Conservation (phyloP, 495 filamentous ascomycete species). For the Aspergillus olivimuriae region DNA sequence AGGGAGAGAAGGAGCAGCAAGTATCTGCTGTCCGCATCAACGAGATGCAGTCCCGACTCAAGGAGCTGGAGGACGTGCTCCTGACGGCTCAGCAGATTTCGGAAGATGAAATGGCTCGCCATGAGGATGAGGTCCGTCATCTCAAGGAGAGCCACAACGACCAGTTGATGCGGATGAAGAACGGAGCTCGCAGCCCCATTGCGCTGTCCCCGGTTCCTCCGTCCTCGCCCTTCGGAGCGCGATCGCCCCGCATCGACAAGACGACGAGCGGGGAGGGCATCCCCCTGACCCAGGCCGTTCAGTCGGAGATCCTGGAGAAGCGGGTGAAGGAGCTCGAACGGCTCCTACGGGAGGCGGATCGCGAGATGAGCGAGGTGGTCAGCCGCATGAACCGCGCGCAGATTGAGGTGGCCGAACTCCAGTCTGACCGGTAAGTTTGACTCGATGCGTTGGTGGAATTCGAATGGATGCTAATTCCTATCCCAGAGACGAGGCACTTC, state of each 20-base stretch:
- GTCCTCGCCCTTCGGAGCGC: constrained; percentile 53
- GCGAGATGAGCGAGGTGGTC: constrained; percentile 93
- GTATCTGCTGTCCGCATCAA: constrained; percentile 74
- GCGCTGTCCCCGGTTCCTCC: constrained; percentile 47
- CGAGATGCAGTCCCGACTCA: constrained; percentile 70
- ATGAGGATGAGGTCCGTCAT: constrained; percentile 76
- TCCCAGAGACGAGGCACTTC: constrained; percentile 73
- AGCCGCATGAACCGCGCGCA: constrained; percentile 87
- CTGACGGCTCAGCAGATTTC: constrained; percentile 77
- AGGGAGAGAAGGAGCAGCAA: constrained; percentile 80
- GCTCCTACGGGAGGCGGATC: constrained; percentile 73
- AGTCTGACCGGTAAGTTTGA: constrained; percentile 69
- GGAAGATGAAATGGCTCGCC: constrained; percentile 72
- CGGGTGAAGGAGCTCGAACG: constrained; percentile 75
- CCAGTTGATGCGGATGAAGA: constrained; percentile 72
- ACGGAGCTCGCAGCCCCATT: constrained; percentile 36
- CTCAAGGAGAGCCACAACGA: constrained; percentile 71
- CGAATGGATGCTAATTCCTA: constrained; percentile 1
- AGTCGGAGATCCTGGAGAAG: constrained; percentile 66
- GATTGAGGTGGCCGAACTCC: constrained; percentile 87
- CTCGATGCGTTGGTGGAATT: not conserved
- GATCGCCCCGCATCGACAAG: constrained; percentile 52
- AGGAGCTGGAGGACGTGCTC: constrained; percentile 75
- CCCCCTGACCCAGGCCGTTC: constrained; percentile 54
- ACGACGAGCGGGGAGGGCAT: constrained; percentile 52